These are phyloP conservation scores for Pisolithus albus DNA, from an alignment of 768 basidiomycete species.

Conservation along the genomic window DNA sequence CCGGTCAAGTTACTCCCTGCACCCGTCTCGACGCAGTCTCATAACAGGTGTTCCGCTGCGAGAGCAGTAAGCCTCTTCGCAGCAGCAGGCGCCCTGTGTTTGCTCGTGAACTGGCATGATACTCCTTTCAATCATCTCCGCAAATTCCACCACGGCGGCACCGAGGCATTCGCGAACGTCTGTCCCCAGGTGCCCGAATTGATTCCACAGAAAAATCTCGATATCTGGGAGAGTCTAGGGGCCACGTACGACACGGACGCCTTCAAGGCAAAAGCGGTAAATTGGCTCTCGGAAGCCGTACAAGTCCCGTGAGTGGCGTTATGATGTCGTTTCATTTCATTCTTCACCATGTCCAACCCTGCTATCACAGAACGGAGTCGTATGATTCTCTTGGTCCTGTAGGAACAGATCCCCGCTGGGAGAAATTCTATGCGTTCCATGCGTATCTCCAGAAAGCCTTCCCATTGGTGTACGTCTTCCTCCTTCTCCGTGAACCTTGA, in stretches of 20 bases:
- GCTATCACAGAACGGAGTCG: slow-evolving; percentile 40
- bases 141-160: too few species aligned
- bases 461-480: slow-evolving; percentile 44
- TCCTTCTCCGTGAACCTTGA: background rate
- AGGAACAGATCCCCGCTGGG: slow-evolving; percentile 48
- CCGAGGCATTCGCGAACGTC: slow-evolving; percentile 1
- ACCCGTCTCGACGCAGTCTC: too few species aligned
- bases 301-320: slow-evolving; percentile 32
- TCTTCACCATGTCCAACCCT: too few species aligned
- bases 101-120: too few species aligned
- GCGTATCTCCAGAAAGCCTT: slow-evolving; percentile 52
- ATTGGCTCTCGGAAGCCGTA: slow-evolving; percentile 36
- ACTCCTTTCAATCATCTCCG: too few species aligned
- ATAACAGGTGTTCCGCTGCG: too few species aligned
- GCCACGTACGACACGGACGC: slow-evolving; percentile 25
- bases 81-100: too few species aligned
- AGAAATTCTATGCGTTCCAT: slow-evolving; percentile 47
- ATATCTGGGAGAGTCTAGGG: slow-evolving; percentile 28
- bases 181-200: slow-evolving; percentile 33
- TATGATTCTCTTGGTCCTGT: slow-evolving; percentile 44
- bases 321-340: too few species aligned
- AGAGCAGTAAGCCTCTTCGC: too few species aligned
- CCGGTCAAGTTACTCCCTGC: too few species aligned
- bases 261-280: slow-evolving; percentile 30
- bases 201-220: slow-evolving; percentile 28